These are phyloP conservation scores for Capronia americana DNA, from an alignment of 2,329 filamentous ascomycete genomes.

Conservation along the genomic window DNA sequence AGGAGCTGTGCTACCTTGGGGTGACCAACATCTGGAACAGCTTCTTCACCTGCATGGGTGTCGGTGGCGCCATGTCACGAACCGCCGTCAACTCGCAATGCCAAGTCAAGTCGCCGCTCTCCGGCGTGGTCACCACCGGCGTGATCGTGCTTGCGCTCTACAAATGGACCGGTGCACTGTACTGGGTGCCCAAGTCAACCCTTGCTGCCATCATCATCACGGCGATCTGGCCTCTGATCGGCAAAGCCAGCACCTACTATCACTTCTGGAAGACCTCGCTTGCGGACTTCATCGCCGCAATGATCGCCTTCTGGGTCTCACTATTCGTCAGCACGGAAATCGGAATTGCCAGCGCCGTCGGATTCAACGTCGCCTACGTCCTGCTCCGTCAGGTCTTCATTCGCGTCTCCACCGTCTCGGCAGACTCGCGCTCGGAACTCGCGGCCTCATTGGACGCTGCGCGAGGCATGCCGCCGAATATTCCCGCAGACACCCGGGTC, in stretches of 20 bases:
- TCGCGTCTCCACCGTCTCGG: constrained; percentile 45
- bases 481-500: constrained; percentile 59
- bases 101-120: constrained; percentile 66
- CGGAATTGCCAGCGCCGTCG: constrained; percentile 65
- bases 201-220: constrained; percentile 71
- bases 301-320: constrained; percentile 69
- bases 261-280: constrained; percentile 69
- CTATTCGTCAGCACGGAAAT: constrained; percentile 67
- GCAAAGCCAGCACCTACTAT: constrained; percentile 65
- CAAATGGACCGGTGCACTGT: constrained; percentile 65
- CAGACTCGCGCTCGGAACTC: constrained; percentile 43
- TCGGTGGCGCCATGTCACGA: constrained; percentile 70
- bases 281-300: constrained; percentile 67
- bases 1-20: constrained; percentile 70
- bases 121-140: constrained; percentile 65
- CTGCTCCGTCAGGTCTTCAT: constrained; percentile 66
- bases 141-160: constrained; percentile 69
- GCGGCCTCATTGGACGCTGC: constrained; percentile 40
- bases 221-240: constrained; percentile 68
- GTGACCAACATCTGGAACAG: constrained; percentile 68
- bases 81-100: constrained; percentile 72
- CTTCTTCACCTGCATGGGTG: constrained; percentile 69
- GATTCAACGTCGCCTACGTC: constrained; percentile 68
- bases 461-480: constrained; percentile 34
- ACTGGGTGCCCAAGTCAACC: constrained; percentile 72